These are phyloP conservation scores for Chaetomium sp. DNA, from an alignment of 2,329 filamentous ascomycete species.

Conservation along the genomic window DNA sequence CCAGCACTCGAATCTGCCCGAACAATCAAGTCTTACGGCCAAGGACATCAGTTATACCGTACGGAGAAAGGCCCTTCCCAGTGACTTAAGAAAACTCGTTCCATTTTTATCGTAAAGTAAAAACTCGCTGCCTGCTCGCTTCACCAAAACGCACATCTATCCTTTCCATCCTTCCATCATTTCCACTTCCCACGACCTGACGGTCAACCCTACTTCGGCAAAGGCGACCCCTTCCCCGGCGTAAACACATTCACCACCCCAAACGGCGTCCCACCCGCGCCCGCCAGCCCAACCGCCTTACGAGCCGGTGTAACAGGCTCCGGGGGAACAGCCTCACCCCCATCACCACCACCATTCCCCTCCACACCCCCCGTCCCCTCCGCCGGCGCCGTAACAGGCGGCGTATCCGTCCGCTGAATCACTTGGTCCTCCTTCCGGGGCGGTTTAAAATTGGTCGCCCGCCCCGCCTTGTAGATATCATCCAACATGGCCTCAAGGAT, in stretches of 20 bases:
- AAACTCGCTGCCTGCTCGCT: no score
- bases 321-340: conserved; percentile 23
- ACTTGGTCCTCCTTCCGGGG: conserved; percentile 41
- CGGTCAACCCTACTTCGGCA: conserved; percentile 3
- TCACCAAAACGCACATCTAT: no score
- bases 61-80: no score
- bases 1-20: no score
- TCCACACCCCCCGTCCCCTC: conserved; percentile 22
- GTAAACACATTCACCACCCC: conserved; percentile 12
- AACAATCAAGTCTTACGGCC: no score
- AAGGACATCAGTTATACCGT: no score
- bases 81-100: no score
- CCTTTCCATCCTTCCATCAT: no score
- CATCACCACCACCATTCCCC: conserved; percentile 24
- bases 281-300: conserved; percentile 10
- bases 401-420: conserved; percentile 46
- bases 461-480: conserved; percentile 63
- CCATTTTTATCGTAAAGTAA: no score
- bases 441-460: conserved; percentile 46
- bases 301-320: conserved; percentile 18
- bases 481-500: conserved; percentile 76
- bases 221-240: conserved; percentile 11
- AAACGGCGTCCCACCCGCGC: conserved; percentile 5
- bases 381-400: conserved; percentile 35
- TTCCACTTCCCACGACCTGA: no score